A percentile compares a stretch with the other conserved stretches of the same genome.
Evolutionary conservation across 768 basidiomycete species (phyloP).

Genomic region (Boletus vinaceobasis): DNA sequence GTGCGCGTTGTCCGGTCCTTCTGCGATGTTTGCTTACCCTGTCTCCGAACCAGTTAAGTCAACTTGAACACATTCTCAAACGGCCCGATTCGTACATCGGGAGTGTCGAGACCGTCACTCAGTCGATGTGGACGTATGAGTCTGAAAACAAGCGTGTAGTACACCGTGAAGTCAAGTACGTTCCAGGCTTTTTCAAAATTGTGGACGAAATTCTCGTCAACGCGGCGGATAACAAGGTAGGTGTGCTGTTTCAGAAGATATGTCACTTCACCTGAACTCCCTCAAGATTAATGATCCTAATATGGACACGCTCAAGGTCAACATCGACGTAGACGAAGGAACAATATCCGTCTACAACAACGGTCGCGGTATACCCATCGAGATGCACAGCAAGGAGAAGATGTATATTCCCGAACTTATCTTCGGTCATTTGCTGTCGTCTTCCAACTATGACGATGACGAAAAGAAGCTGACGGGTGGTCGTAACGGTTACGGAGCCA

Average conservation of each 20-base stretch:
- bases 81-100: conserved; percentile 97
- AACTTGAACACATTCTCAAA: conserved; percentile 91
- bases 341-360: conserved; percentile 94
- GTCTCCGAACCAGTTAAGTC: conserved; percentile 62
- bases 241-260: conserved; percentile 12
- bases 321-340: conserved; percentile 77
- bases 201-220: conserved; percentile 99
- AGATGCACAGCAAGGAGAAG: conserved; percentile 89
- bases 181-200: conserved; percentile 99
- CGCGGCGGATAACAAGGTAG: conserved; percentile 97
- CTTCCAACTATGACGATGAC: conserved; percentile 97
- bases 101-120: conserved; percentile 84
- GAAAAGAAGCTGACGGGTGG: conserved; percentile 99
- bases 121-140: conserved; percentile 94
- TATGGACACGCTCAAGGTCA: conserved; percentile 92
- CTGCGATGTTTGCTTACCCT: neutral
- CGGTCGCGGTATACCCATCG: conserved; percentile 93
- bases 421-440: conserved; percentile 91
- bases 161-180: conserved; percentile 78
- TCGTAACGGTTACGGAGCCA: conserved; percentile 97
- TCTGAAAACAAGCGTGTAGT: conserved; percentile 80
- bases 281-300: conserved; percentile 81
- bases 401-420: conserved; percentile 97
- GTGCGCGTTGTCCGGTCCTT: conserved; percentile 38
- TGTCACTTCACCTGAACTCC: neutral